Base-by-base conservation (phyloP, 768 basidiomycete species). In the Lactarius psammicola region DNA sequence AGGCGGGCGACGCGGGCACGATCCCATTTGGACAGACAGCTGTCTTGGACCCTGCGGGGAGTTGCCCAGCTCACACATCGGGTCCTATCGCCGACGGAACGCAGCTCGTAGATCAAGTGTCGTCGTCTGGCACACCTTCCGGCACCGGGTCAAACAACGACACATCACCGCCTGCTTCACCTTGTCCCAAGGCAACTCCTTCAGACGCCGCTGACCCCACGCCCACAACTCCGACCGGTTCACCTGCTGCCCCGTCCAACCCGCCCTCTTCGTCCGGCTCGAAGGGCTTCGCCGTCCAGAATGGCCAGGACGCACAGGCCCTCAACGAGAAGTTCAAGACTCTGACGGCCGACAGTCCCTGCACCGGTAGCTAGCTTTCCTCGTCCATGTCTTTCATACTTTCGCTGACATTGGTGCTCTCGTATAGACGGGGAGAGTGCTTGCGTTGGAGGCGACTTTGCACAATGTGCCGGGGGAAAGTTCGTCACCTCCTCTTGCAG, bases 51-150 rank as follows among this genome's bases (percentile, higher is more conserved):
- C 82, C 84, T 28, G 72, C 80, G 5, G 83, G 84, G 20, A 82
- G 82, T 23, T 85, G 85, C 72, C 79, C 79, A 34, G 84, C 84
- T 10, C 72, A 83, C 65, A 73, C 82, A 13, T 66, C 57, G 26
- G 85, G 82, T 3, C 79, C 82, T 57, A 78, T 86, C 62, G 59
- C 83, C 6, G 82, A 83, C 70, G 84, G 85, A 20, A 54, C 73
- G 26, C 83, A 85, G 72, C 72, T 84, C 10, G 69, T 72, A 33
- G 74, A 74, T 56, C 67, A 77, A 46, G 75, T 75, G 1, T 72
- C 76, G 31, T 72, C 74, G 66, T 78, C 81, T 38, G 80, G 81
- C 68, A 64, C 54, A 44, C 66, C 59, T 26, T 46, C 63, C 0
- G 58, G 54, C 46, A 61, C 63, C 36, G 33, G 60, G 18, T 51